phyloP scores from a whole-genome alignment of 2,329 filamentous ascomycete species.

The Aspergillus sp. region DNA sequence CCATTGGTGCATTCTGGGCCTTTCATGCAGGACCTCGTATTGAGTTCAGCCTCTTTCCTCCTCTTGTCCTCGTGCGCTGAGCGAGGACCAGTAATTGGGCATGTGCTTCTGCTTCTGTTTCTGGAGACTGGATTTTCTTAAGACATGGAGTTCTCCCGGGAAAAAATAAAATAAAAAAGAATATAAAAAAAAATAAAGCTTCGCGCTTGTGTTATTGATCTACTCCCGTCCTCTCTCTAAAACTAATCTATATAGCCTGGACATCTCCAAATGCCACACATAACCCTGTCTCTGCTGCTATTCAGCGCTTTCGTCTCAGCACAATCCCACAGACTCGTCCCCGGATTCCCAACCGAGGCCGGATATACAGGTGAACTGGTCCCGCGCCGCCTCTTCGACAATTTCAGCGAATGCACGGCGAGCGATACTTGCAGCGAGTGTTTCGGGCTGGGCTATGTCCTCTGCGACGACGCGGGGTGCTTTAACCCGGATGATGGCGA shows the following conservation, averaged over 20 bases:
- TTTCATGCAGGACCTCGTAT: not conserved
- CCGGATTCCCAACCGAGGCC: not conserved
- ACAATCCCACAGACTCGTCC: not conserved
- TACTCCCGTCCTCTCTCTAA: too few relatives aligned
- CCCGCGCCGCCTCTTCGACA: not conserved
- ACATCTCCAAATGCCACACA: not conserved
- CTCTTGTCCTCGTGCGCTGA: not conserved
- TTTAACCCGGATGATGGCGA: conserved; percentile 9
- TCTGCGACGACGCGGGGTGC: conserved; percentile 11
- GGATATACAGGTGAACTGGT: not conserved
- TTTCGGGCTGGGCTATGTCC: conserved; percentile 7
- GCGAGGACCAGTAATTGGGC: not conserved
- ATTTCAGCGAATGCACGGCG: not conserved
- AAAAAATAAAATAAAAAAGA: too few relatives aligned
- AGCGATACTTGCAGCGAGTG: conserved; percentile 5
- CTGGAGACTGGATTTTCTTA: too few relatives aligned
- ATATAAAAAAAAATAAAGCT: too few relatives aligned
- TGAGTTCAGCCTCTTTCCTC: not conserved
- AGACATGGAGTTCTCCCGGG: too few relatives aligned
- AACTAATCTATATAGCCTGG: too few relatives aligned
- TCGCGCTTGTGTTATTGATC: too few relatives aligned
- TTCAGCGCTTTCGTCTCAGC: not conserved
- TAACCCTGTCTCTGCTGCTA: not conserved
- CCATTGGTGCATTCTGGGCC: not conserved
- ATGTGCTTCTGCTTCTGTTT: too few relatives aligned